Evolutionary conservation across 2,329 filamentous ascomycete species (phyloP).

Genomic region (Curvularia verruculosa): DNA sequence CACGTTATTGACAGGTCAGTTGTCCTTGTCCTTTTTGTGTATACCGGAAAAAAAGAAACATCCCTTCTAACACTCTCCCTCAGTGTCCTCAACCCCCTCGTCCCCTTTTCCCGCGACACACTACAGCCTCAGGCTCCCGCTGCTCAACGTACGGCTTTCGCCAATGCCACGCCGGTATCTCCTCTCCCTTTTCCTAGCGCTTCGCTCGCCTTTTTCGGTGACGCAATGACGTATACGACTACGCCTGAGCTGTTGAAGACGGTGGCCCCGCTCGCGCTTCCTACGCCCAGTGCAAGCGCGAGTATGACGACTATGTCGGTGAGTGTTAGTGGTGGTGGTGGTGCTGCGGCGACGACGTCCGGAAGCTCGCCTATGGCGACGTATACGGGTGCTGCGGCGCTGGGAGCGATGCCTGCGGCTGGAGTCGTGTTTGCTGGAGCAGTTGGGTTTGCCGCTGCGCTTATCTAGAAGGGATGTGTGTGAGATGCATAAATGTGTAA

Average conservation of each 20-base stretch:
- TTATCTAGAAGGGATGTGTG: background rate
- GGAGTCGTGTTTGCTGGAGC: slow-evolving; percentile 7
- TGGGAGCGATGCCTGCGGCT: background rate
- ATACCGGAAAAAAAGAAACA: background rate
- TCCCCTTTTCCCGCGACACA: slow-evolving; percentile 27
- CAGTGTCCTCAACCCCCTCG: slow-evolving; percentile 25
- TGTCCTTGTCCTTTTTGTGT: too few relatives aligned
- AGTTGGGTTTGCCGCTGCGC: slow-evolving; percentile 3
- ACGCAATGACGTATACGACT: slow-evolving; percentile 32
- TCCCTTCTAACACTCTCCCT: background rate
- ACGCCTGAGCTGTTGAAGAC: slow-evolving; percentile 35
- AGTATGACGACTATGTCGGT: slow-evolving; percentile 5
- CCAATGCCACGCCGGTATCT: slow-evolving; percentile 25
- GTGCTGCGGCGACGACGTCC: background rate
- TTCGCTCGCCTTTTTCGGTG: slow-evolving; percentile 27
- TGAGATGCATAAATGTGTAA: background rate
- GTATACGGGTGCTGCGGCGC: slow-evolving; percentile 5
- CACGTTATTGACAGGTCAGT: slow-evolving; percentile 35
- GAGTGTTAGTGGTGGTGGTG: background rate
- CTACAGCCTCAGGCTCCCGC: slow-evolving; percentile 24
- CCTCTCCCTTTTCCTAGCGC: slow-evolving; percentile 23
- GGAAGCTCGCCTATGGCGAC: slow-evolving; percentile 1
- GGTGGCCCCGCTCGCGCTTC: slow-evolving; percentile 28
- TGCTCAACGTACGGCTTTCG: slow-evolving; percentile 31
- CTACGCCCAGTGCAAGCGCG: background rate